Evolutionary conservation across 179 eudicot species (phyloP), one percentile per base, ranked within the genome.

Genomic region (Beta macrorhiza): DNA sequence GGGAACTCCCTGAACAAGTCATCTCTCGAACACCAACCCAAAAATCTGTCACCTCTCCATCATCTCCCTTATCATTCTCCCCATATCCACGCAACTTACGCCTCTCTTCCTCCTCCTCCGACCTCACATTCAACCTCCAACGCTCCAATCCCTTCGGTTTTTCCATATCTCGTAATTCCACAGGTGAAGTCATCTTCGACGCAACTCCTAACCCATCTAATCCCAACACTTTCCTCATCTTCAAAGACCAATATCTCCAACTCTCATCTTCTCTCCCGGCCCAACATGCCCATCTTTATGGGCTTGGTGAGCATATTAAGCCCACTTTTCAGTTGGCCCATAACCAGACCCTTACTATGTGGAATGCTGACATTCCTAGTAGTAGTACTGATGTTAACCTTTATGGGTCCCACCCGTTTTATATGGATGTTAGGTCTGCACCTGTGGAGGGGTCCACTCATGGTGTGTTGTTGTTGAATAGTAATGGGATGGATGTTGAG

Each of bases 331-430:
- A 82, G 32, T 67, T 94, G 14, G 78, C 84, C 68, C 96, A 74
- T 29, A 87, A 93, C 82, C 94, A 90, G 71, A 94, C 92, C 2
- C 82, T 91, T 0, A 94, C 98, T 22, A 82, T 94, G 0, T 94
- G 97, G 98, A 85, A 86, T 52, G 89, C 90, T 16, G 96, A 91
- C 78, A 87, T 85, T 29, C 78, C 77, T 1, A 89, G 93, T 67
- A 15, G 72, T 8, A 91, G 68, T 37, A 20, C 59, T 4, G 90
- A 90, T 61, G 42, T 89, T 16, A 94, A 94, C 62, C 79, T 94
- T 0, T 93, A 94, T 29, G 98, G 97, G 51, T 90, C 94, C 3
- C 98, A 94, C 88, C 98, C 98, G 15, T 92, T 94, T 76, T 94
- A 94, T 47, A 80, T 94, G 84, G 97, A 92, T 32, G 85, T 94